Percentiles rank a stretch among this genome's conserved stretches.
These are phyloP conservation scores for Geotrichum macrosporum DNA, from an alignment of 1,139 yeast species.

Conservation along the genomic window DNA sequence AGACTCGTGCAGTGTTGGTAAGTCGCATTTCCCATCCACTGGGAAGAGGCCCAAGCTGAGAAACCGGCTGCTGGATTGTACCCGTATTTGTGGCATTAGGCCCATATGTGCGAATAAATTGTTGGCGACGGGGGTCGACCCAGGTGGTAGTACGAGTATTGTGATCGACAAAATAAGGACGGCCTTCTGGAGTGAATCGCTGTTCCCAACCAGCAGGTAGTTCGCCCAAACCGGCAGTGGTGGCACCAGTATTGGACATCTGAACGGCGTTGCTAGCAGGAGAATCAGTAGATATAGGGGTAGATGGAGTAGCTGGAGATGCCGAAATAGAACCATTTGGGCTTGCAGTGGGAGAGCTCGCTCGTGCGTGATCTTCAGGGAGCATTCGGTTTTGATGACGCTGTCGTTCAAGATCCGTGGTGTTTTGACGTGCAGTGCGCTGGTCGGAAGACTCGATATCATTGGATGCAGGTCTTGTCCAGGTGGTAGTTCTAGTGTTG, in stretches of 20 bases:
- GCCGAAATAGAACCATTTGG: no score
- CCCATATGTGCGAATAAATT: constrained; percentile 81
- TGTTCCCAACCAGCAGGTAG: constrained; percentile 99
- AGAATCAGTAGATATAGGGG: no score
- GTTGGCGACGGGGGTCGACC: constrained; percentile 99
- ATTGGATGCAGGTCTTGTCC: constrained; percentile 86
- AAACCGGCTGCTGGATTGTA: constrained; percentile 69
- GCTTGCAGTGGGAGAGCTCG: no score
- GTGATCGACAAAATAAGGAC: constrained; percentile 97
- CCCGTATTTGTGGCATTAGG: constrained; percentile 40
- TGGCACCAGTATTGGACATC: constrained; percentile 66
- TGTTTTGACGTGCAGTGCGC: constrained; percentile 45
- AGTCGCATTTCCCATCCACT: constrained; percentile 99
- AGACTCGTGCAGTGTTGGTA: constrained; percentile 96
- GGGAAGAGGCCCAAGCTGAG: constrained; percentile 96
- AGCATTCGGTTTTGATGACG: constrained; percentile 87
- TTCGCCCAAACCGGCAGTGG: constrained; percentile 95
- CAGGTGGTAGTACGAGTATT: constrained; percentile 98
- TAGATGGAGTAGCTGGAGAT: no score
- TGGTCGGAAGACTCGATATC: constrained; percentile 39
- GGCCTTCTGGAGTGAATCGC: constrained; percentile 94
- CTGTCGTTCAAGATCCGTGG: constrained; percentile 82
- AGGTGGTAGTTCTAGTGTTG: constrained; percentile 93
- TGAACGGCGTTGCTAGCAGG: constrained; percentile 49
- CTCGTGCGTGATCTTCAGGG: constrained; percentile 55